Evolutionary conservation across 768 basidiomycete species (phyloP).

Genomic region (Russula olivacea): DNA sequence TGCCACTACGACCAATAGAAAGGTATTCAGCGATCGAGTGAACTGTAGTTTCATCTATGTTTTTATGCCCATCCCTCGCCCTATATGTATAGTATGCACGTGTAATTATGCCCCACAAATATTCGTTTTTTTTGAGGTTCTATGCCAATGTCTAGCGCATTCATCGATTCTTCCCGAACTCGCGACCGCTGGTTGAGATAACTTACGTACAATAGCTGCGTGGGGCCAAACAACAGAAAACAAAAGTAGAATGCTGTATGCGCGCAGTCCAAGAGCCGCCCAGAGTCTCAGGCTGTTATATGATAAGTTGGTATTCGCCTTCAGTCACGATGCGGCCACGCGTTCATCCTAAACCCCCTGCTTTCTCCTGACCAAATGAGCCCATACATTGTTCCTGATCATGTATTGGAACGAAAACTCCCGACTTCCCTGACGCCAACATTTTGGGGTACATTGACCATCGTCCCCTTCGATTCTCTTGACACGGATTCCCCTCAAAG

Average conservation of each 20-base stretch:
- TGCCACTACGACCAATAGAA: neutral
- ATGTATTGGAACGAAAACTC: neutral
- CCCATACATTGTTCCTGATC: conserved; percentile 2
- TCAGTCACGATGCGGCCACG: neutral
- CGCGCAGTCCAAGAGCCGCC: neutral
- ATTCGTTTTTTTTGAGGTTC: no score
- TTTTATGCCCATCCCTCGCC: neutral
- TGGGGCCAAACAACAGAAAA: neutral
- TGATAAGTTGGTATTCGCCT: neutral
- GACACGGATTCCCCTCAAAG: neutral
- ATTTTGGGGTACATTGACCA: neutral
- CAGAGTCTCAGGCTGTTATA: no score
- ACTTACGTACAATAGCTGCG: no score
- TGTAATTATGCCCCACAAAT: neutral
- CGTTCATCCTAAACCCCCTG: neutral
- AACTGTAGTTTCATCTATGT: neutral
- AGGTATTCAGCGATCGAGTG: no score
- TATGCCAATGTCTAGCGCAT: no score
- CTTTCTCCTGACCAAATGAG: neutral
- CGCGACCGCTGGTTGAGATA: no score
- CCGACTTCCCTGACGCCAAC: neutral
- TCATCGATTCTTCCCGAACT: no score
- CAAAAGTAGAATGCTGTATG: neutral
- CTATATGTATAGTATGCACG: neutral
- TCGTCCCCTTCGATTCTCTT: conserved; percentile 9